These are phyloP conservation scores for Salix arbutifolia DNA, from an alignment of 345 rosid genomes.

Conservation along the genomic window DNA sequence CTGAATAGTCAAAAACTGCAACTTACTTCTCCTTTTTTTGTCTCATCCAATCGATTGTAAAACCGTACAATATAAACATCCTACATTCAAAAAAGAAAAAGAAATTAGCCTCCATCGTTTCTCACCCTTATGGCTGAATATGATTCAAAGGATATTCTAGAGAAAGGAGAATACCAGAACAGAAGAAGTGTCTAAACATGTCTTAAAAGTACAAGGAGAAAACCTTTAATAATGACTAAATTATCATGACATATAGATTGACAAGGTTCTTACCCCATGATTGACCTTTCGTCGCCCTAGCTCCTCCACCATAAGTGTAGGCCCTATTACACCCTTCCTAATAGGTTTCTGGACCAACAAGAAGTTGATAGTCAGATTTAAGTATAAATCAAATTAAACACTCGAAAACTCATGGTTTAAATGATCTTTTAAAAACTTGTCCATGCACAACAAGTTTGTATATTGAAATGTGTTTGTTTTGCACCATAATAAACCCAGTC, in stretches of 20 bases:
- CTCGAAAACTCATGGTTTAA: background rate
- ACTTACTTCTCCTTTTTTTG: constrained; percentile 91
- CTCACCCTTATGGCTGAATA: background rate
- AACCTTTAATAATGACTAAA: background rate
- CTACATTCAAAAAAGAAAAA: constrained; percentile 26
- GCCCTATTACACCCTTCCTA: constrained; percentile 79
- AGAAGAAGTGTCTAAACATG: background rate
- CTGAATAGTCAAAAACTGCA: constrained; percentile 10
- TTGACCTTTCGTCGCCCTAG: constrained; percentile 66
- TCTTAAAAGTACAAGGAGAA: background rate
- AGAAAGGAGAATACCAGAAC: too few species aligned
- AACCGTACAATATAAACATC: constrained; percentile 73
- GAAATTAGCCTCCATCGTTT: background rate
- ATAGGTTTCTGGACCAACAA: constrained; percentile 58
- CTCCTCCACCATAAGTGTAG: constrained; percentile 74
- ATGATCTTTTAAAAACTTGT: background rate
- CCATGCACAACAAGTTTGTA: background rate
- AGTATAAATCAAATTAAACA: background rate
- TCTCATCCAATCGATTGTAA: constrained; percentile 71
- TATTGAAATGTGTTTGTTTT: background rate
- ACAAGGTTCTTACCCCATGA: constrained; percentile 47
- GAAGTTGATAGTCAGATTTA: constrained; percentile 2
- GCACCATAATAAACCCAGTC: background rate
- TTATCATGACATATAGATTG: background rate
- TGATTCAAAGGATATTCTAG: background rate